Evolutionary conservation across 2,329 filamentous ascomycete species (phyloP).

Genomic region (Colletotrichum tropicicola): DNA sequence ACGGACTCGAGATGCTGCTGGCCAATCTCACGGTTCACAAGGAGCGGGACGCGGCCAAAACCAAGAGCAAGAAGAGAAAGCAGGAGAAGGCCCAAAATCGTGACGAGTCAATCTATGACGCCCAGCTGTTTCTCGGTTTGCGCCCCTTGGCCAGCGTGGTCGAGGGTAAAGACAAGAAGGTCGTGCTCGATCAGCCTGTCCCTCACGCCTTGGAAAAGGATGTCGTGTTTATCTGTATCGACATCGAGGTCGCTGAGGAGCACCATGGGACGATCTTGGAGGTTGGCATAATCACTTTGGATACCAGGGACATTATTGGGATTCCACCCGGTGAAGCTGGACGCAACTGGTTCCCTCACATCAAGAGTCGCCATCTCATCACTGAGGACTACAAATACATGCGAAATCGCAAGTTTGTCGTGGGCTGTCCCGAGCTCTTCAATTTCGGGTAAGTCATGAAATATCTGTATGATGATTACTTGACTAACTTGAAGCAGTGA

Average conservation of each 20-base stretch:
- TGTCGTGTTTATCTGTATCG: slow-evolving; percentile 77
- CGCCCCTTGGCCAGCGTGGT: slow-evolving; percentile 4
- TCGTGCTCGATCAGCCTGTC: background rate
- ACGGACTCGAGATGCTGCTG: slow-evolving; percentile 19
- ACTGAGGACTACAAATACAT: slow-evolving; percentile 74
- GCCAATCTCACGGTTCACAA: slow-evolving; percentile 22
- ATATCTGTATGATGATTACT: too few relatives aligned
- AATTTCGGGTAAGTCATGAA: slow-evolving; percentile 75
- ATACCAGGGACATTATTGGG: slow-evolving; percentile 66
- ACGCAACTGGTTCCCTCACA: slow-evolving; percentile 71
- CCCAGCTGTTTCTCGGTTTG: slow-evolving; percentile 29
- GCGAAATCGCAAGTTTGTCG: slow-evolving; percentile 73
- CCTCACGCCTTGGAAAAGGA: slow-evolving; percentile 10
- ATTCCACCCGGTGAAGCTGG: slow-evolving; percentile 69
- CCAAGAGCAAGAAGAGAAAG: slow-evolving; percentile 22
- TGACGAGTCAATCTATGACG: slow-evolving; percentile 12
- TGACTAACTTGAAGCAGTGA: slow-evolving; percentile 39
- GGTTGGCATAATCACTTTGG: slow-evolving; percentile 83
- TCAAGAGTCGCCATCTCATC: slow-evolving; percentile 79
- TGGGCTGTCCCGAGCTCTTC: slow-evolving; percentile 78
- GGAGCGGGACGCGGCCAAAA: slow-evolving; percentile 35
- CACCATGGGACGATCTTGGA: slow-evolving; percentile 78
- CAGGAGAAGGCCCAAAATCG: slow-evolving; percentile 16
- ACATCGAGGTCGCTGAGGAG: slow-evolving; percentile 83
- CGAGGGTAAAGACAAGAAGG: slow-evolving; percentile 3